These are phyloP conservation scores for Lachancea dasiensis DNA, from an alignment of 805 yeast genomes.

Conservation along the genomic window DNA sequence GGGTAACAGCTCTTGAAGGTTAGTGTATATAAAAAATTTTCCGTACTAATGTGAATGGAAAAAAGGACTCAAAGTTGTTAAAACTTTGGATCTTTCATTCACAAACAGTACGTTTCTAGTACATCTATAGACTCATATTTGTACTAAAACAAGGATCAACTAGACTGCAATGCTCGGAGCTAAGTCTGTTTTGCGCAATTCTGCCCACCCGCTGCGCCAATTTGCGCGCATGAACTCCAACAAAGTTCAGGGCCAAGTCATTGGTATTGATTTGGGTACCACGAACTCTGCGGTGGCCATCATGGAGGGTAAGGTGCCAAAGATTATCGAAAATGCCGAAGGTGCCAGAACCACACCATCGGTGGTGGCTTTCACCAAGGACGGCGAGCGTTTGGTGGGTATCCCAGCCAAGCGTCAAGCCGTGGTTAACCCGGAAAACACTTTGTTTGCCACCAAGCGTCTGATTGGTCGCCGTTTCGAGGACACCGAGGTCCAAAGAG, in stretches of 20 bases:
- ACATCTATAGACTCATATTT: no score
- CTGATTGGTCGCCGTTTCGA: conserved; percentile 89
- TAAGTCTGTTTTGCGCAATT: conserved; percentile 10
- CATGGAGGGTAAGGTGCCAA: conserved; percentile 63
- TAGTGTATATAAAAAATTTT: conserved; percentile 2
- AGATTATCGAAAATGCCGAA: conserved; percentile 74
- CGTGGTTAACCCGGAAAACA: conserved; percentile 88
- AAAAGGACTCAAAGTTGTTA: no score
- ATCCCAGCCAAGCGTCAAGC: conserved; percentile 96
- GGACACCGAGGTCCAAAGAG: conserved; percentile 87
- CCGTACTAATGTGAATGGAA: neutral
- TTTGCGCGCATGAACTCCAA: conserved; percentile 33
- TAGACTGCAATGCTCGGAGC: conserved; percentile 8
- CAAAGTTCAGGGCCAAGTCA: conserved; percentile 42
- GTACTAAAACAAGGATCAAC: no score
- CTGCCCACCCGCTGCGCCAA: conserved; percentile 10
- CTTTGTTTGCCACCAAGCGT: conserved; percentile 91
- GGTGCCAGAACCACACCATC: conserved; percentile 90
- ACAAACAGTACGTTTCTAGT: no score
- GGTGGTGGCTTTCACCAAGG: conserved; percentile 88
- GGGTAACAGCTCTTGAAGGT: neutral
- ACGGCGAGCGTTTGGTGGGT: conserved; percentile 88
- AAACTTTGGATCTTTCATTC: no score
- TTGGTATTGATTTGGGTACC: conserved; percentile 83
- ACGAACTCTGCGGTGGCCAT: conserved; percentile 85